Evolutionary conservation across 2,329 filamentous ascomycete genomes (phyloP).

Genomic region (Colletotrichum limetticola): DNA sequence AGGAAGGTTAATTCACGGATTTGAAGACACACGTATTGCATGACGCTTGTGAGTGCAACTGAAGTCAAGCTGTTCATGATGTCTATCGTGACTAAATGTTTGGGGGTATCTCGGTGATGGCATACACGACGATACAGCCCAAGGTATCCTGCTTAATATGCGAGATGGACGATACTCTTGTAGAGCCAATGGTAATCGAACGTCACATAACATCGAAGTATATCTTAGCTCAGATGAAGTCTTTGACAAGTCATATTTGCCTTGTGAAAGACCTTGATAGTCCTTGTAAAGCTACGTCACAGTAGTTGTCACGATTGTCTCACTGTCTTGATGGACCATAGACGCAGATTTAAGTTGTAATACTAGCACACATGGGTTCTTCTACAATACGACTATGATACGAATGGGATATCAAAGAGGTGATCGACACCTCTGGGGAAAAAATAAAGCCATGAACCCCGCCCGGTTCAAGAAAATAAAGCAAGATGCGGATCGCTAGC

Average conservation of each 20-base stretch:
- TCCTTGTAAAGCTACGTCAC: too few species aligned
- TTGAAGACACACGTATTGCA: slow-evolving; percentile 4
- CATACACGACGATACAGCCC: neutral
- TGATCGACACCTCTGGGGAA: slow-evolving; percentile 21
- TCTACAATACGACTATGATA: slow-evolving; percentile 24
- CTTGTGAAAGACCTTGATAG: too few species aligned
- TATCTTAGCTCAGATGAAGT: too few species aligned
- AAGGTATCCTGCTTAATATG: neutral
- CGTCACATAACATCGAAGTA: too few species aligned
- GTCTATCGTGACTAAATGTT: neutral
- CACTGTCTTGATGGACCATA: neutral
- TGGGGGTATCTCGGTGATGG: neutral
- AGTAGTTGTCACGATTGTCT: too few species aligned
- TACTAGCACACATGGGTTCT: neutral
- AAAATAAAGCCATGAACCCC: neutral
- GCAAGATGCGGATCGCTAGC: slow-evolving; percentile 25
- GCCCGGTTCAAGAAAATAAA: slow-evolving; percentile 13
- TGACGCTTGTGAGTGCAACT: neutral
- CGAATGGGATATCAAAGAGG: slow-evolving; percentile 26
- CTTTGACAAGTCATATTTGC: too few species aligned
- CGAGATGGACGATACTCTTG: too few species aligned
- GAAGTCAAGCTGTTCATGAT: neutral
- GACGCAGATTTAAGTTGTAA: neutral
- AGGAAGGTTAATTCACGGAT: slow-evolving; percentile 34
- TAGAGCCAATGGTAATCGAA: too few species aligned